phyloP scores from a whole-genome alignment of 2,329 filamentous ascomycete genomes.

The Nigrograna mackinnonii region DNA sequence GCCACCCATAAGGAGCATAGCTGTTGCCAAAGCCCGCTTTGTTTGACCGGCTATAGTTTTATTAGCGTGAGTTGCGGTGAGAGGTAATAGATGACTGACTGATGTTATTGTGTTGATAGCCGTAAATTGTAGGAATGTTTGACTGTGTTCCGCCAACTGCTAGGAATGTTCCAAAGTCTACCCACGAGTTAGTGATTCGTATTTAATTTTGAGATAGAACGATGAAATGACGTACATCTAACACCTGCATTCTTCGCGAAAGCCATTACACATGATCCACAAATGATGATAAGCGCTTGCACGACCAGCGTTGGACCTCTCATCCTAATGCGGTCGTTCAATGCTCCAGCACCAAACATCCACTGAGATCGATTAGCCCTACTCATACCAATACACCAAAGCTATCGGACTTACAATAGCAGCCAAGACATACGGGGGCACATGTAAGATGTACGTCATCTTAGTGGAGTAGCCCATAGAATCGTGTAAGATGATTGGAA shows the following conservation, averaged over 20 bases:
- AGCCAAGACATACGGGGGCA: constrained; percentile 30
- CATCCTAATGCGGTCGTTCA: constrained; percentile 12
- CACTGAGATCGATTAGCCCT: constrained; percentile 1
- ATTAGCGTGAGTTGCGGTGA: not conserved
- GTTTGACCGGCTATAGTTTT: constrained; percentile 10
- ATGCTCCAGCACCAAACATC: constrained; percentile 11
- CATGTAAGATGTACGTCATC: constrained; percentile 27
- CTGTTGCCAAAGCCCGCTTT: constrained; percentile 12
- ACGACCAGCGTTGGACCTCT: constrained; percentile 8
- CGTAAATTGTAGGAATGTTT: constrained; percentile 13
- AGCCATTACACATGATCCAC: constrained; percentile 11
- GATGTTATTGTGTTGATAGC: constrained; percentile 15
- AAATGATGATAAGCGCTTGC: constrained; percentile 7
- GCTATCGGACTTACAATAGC: constrained; percentile 13
- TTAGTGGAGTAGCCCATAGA: constrained; percentile 31
- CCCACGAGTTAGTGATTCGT: too few species aligned
- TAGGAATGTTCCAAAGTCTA: constrained; percentile 11
- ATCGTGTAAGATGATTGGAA: constrained; percentile 32
- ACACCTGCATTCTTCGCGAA: constrained; percentile 10
- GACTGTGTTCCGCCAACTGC: constrained; percentile 13
- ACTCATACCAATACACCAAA: not conserved
- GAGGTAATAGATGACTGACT: constrained; percentile 6
- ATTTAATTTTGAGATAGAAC: too few species aligned
- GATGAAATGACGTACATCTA: too few species aligned
- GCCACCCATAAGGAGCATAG: constrained; percentile 15